Evolutionary conservation across 352 stramenopile species (phyloP).

Genomic region (Phytopythium ostracodes): DNA sequence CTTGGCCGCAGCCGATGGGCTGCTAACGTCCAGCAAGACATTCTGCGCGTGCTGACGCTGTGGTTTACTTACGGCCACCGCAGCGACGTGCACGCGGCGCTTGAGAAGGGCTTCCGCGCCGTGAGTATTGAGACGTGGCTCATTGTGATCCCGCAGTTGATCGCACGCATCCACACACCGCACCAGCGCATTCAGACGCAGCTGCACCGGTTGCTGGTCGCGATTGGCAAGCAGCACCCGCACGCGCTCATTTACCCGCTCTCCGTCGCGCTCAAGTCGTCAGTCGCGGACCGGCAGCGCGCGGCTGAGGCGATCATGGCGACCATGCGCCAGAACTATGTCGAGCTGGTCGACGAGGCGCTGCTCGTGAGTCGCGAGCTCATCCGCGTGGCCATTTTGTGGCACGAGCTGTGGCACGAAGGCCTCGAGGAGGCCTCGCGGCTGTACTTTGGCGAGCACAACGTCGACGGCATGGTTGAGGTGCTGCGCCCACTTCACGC

Average conservation of each 20-base stretch:
- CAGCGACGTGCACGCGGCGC: constrained; percentile 79
- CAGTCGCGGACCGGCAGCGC: constrained; percentile 79
- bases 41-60: constrained; percentile 97
- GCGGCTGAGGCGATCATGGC: constrained; percentile 96
- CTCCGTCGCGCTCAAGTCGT: constrained; percentile 95
- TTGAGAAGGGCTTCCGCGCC: constrained; percentile 82
- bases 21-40: constrained; percentile 97
- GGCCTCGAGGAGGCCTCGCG: constrained; percentile 96
- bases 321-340: constrained; percentile 91
- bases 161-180: constrained; percentile 84
- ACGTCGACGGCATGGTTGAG: constrained; percentile 95
- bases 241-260: constrained; percentile 99
- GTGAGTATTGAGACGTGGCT: constrained; percentile 98
- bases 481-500: constrained; percentile 92
- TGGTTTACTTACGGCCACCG: constrained; percentile 97
- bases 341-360: constrained; percentile 93
- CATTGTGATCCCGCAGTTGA: constrained; percentile 97
- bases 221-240: constrained; percentile 92
- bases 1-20: constrained; percentile 94
- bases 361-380: constrained; percentile 95
- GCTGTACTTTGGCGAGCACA: constrained; percentile 96
- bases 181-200: constrained; percentile 64
- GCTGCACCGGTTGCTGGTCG: constrained; percentile 86
- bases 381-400: constrained; percentile 98
- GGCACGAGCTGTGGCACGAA: constrained; percentile 99